Conservation (phyloP, 2,329 filamentous ascomycete genomes). For the Alternaria dauci region DNA sequence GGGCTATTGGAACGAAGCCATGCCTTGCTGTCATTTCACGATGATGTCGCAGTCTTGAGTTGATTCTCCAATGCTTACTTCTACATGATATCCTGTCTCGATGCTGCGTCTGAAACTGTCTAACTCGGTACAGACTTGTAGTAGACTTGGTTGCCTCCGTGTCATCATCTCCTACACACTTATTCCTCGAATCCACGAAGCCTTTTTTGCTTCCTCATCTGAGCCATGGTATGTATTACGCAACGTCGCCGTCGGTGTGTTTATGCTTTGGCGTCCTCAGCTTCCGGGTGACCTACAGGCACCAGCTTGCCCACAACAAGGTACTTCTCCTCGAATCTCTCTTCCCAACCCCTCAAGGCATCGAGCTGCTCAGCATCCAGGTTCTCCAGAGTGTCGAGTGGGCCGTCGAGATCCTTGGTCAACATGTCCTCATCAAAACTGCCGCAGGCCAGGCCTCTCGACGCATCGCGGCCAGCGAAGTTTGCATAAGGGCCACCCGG, state of each 20-base stretch:
- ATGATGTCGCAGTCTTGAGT: not conserved
- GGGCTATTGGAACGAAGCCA: not conserved
- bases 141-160: not conserved
- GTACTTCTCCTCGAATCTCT: conserved; percentile 93
- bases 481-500: conserved; percentile 95
- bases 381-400: conserved; percentile 78
- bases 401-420: conserved; percentile 86
- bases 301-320: conserved; percentile 90
- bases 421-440: conserved; percentile 97
- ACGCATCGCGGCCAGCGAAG: conserved; percentile 93
- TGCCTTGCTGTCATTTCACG: not conserved
- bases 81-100: not conserved
- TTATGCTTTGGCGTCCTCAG: conserved; percentile 52
- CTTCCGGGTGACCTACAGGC: conserved; percentile 65
- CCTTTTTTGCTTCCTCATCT: not conserved
- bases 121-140: not conserved
- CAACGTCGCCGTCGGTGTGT: not conserved
- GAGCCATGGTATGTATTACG: not conserved
- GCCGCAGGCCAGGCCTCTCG: conserved; percentile 83
- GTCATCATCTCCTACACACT: not conserved
- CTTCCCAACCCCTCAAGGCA: conserved; percentile 89
- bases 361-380: conserved; percentile 80
- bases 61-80: not conserved
- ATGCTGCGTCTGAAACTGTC: not conserved
- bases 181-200: not conserved